A percentile compares a stretch with the other conserved stretches of the same genome.
Evolutionary conservation across 129 eudicot genomes (phyloP).

Genomic region (Flaveria bidentis): DNA sequence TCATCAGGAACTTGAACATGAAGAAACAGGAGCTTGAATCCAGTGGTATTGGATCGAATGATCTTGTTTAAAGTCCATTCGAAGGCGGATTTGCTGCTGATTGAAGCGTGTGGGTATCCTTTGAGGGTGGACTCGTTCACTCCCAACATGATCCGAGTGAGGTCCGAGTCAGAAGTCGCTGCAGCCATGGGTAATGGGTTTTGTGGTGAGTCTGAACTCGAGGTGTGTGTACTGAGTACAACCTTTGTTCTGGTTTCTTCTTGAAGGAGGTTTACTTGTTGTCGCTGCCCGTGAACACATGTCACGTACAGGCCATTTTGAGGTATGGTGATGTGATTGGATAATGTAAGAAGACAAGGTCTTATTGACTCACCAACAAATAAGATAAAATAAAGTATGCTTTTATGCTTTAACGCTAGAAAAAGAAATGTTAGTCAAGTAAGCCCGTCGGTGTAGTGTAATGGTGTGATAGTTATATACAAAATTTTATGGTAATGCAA

Average conservation of each 20-base stretch:
- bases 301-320: constrained; percentile 12
- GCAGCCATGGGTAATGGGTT: constrained; percentile 47
- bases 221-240: background rate
- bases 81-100: constrained; percentile 84
- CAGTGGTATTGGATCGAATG: constrained; percentile 74
- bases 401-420: no score
- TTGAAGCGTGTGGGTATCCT: constrained; percentile 91
- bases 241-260: constrained; percentile 7
- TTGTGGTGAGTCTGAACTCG: constrained; percentile 20
- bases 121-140: constrained; percentile 89
- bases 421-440: no score
- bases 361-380: constrained; percentile 2
- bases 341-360: background rate
- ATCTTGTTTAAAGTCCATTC: constrained; percentile 85
- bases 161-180: constrained; percentile 39
- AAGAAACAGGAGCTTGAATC: constrained; percentile 74
- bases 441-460: no score
- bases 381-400: background rate
- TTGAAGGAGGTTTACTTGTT: background rate
- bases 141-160: constrained; percentile 76
- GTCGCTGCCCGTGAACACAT: constrained; percentile 29
- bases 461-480: no score
- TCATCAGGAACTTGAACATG: constrained; percentile 95
- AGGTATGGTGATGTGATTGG: constrained; percentile 2
- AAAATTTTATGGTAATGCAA: no score